Evolutionary conservation across 108 stramenopile genomes (phyloP), one percentile per base, ranked within the genome.

Genomic region (Cylindrotheca closterium): DNA sequence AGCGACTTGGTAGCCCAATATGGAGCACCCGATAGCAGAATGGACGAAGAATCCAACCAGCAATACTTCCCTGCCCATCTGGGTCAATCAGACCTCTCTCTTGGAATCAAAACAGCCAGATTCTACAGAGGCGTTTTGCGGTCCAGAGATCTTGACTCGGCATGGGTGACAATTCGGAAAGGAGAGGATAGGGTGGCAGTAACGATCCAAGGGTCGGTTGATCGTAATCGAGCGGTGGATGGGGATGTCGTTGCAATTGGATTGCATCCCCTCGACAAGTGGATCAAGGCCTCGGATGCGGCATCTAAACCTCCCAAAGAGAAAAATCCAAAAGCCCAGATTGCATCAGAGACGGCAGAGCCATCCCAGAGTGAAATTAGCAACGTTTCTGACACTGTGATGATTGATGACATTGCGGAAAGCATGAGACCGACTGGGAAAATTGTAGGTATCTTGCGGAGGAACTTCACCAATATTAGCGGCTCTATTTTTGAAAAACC

Each of bases 181-280:
- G 88, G 87, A 28, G 85, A 86, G 4, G 89, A 92, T 48, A 55
- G 87, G n/a, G 81, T 92, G 23, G 87, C 85, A 19, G 84, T 93
- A 19, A 79, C 81, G 2, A 77, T 97, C 30, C 22, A 61, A 26
- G 85, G 88, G 2, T 42, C 32, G 15, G 23, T 34, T 37, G 70
- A 92, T 77, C 76, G 95, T 24, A 99, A 99, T 76, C 80, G 99
- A 46, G 97, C 96, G 0, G 77, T 98, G 23, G 96, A 98, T 60
- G 99, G 98, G 1, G 99, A 99, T 67, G 63, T 95, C 15, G 99
- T 99, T 21, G 96, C 95, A 3, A 74, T 99, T 50, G 86, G 86
- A 31, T 62, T 94, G 45, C 70, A 85, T 55, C 56, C 82, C 8
- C 47, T 91, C 22, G 74, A 75, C 22, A 50, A 79, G 50, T 94